These are phyloP conservation scores for Dothistroma pini DNA, from an alignment of 2,329 filamentous ascomycete genomes.

Conservation along the genomic window DNA sequence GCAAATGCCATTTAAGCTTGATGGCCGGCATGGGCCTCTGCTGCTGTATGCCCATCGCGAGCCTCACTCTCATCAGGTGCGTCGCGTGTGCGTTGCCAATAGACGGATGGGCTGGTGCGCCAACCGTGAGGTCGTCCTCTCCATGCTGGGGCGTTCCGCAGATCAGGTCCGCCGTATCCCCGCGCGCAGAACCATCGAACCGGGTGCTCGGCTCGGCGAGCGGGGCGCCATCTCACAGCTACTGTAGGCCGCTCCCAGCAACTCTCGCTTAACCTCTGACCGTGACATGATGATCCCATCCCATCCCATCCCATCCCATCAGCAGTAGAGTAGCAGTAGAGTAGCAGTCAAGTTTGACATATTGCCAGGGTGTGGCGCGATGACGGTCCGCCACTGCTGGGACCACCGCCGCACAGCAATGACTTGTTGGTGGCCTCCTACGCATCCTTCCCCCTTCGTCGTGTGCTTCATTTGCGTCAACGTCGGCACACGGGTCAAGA, in stretches of 20 bases:
- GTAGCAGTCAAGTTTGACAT: constrained; percentile 17
- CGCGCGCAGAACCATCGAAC: background rate
- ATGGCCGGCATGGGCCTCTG: background rate
- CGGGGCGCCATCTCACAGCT: background rate
- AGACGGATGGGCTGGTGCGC: constrained; percentile 7
- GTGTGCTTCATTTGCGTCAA: background rate
- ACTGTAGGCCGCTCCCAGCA: background rate
- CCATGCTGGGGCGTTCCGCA: background rate
- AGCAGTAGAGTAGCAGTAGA: no score
- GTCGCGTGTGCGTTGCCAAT: constrained; percentile 7
- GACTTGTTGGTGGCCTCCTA: background rate
- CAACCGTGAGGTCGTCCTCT: constrained; percentile 6
- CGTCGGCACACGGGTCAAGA: background rate
- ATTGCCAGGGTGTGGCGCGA: constrained; percentile 10
- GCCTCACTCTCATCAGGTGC: background rate
- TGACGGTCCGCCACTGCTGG: background rate
- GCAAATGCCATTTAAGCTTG: constrained; percentile 6
- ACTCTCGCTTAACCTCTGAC: background rate
- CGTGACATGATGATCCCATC: no score
- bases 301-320: background rate
- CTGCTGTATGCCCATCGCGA: constrained; percentile 9
- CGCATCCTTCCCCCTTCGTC: background rate
- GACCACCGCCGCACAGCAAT: background rate
- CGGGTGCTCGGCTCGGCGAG: constrained; percentile 8
- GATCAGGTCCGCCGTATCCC: background rate